These are phyloP conservation scores for Neurospora tetrasperma DNA, from an alignment of 495 filamentous ascomycete species.

Conservation along the genomic window DNA sequence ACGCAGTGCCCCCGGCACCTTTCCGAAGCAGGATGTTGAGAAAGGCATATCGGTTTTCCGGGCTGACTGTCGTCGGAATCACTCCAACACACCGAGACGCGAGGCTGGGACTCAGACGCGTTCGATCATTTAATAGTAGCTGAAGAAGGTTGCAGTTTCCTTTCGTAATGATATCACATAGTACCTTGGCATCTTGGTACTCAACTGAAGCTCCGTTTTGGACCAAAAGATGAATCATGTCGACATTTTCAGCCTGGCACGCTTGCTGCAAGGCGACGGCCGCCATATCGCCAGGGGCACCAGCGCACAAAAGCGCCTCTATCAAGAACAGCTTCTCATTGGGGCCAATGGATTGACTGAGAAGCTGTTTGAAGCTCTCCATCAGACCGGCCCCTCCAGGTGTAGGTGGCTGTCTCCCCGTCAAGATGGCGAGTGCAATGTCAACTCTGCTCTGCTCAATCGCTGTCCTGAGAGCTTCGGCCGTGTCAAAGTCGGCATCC, in stretches of 20 bases:
- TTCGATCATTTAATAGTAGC: conserved; percentile 25
- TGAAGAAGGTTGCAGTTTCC: conserved; percentile 30
- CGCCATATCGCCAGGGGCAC: conserved; percentile 30
- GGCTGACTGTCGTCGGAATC: conserved; percentile 30
- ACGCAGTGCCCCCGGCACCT: conserved; percentile 27
- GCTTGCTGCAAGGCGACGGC: conserved; percentile 30
- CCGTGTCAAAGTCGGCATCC: conserved; percentile 33
- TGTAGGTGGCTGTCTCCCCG: conserved; percentile 28
- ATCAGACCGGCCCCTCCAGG: conserved; percentile 26
- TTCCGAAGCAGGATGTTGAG: conserved; percentile 29
- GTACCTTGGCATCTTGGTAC: conserved; percentile 28
- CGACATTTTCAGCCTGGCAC: conserved; percentile 27
- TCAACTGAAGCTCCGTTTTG: conserved; percentile 37
- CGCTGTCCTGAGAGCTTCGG: conserved; percentile 34
- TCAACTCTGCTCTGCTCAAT: conserved; percentile 31
- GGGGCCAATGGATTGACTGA: conserved; percentile 28
- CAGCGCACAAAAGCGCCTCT: conserved; percentile 37
- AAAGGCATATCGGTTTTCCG: conserved; percentile 32
- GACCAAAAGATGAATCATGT: conserved; percentile 37
- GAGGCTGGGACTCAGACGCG: conserved; percentile 24
- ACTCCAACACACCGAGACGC: conserved; percentile 33
- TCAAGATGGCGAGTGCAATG: conserved; percentile 35
- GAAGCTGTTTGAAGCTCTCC: conserved; percentile 30
- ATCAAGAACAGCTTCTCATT: conserved; percentile 33
- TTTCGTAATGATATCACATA: conserved; percentile 27